Evolutionary conservation across 305 asterid species (phyloP), one percentile per base, ranked within the genome.

Genomic region (Vinca major): DNA sequence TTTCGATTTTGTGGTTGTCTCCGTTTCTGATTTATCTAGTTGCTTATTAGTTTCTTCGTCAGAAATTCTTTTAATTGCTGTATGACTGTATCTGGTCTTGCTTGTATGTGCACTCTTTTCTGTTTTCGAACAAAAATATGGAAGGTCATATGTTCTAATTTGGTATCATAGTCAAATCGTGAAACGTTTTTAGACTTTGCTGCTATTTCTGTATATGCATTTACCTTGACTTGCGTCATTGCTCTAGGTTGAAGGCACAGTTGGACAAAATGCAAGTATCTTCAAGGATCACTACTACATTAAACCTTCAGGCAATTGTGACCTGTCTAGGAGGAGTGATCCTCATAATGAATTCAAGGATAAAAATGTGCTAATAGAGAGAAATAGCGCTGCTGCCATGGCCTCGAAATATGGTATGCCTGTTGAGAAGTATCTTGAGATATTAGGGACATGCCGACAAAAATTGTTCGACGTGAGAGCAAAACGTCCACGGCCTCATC

Each of bases 321-420:
- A 90, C 77, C 84, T 90, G 44, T 92, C 98, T n/a, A 84, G 80
- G 40, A 84, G 83, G 88, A 92, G 98, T 71, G 98, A 92, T 74
- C 97, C 96, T 33, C 92, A 88, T 77, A 65, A 79, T 3, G 98
- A 92, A 77, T 92, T 92, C 79, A 79, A 85, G 84, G 96, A 82
- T 61, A 88, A 86, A 74, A 92, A 92, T 73, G 96, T 92, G 79
- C 86, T 88, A 70, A 90, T 88, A 40, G 95, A 88, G 78, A 83
- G 92, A 74, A 81, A 70, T 40, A 78, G 80, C 73, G 74, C 88
- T 49, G 76, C 88, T 52, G 88, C 79, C 53, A 78, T 88, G 89
- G 96, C 96, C 60, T 80, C 90, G 40, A 92, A 90, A 73, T 77
- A 78, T 67, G 88, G 71, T 49, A 75, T 81, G 83, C 75, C 90